These are phyloP conservation scores for Diaporthe longicolla DNA, from an alignment of 2,329 filamentous ascomycete genomes.

Conservation along the genomic window DNA sequence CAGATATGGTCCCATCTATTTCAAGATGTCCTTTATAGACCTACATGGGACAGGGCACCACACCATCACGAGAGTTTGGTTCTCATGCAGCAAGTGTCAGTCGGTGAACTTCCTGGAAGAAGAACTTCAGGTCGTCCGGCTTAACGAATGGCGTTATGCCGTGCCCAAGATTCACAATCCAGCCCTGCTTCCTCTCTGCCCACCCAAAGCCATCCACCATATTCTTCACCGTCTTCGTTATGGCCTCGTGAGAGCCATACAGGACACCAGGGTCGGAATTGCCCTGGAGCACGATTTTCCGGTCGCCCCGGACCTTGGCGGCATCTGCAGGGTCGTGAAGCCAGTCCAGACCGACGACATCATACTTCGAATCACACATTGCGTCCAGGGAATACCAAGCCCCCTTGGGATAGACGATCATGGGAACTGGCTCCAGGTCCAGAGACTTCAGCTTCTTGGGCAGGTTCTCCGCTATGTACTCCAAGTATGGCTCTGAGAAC, in stretches of 20 bases:
- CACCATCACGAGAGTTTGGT: neutral
- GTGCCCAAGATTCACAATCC: conserved; percentile 97
- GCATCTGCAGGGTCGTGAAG: conserved; percentile 90
- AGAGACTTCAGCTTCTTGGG: conserved; percentile 81
- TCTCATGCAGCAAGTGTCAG: conserved; percentile 62
- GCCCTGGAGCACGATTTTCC: conserved; percentile 86
- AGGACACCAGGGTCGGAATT: conserved; percentile 96
- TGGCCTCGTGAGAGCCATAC: conserved; percentile 86
- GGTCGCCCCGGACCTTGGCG: conserved; percentile 81
- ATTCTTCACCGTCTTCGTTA: conserved; percentile 84
- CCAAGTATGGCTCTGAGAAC: conserved; percentile 89
- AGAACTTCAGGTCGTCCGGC: conserved; percentile 93
- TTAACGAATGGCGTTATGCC: conserved; percentile 96
- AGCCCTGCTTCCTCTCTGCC: conserved; percentile 84
- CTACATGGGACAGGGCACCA: neutral
- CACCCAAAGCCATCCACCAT: conserved; percentile 90
- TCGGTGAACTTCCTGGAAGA: conserved; percentile 91
- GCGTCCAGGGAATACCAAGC: conserved; percentile 95
- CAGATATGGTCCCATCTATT: neutral
- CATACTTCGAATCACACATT: conserved; percentile 89
- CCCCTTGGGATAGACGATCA: conserved; percentile 98
- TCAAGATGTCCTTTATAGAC: neutral
- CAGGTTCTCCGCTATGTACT: conserved; percentile 85
- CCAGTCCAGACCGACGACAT: conserved; percentile 97
- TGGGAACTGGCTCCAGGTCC: conserved; percentile 85